Conservation (phyloP, 2,329 filamentous ascomycete genomes). For the Neonectria coccinea region DNA sequence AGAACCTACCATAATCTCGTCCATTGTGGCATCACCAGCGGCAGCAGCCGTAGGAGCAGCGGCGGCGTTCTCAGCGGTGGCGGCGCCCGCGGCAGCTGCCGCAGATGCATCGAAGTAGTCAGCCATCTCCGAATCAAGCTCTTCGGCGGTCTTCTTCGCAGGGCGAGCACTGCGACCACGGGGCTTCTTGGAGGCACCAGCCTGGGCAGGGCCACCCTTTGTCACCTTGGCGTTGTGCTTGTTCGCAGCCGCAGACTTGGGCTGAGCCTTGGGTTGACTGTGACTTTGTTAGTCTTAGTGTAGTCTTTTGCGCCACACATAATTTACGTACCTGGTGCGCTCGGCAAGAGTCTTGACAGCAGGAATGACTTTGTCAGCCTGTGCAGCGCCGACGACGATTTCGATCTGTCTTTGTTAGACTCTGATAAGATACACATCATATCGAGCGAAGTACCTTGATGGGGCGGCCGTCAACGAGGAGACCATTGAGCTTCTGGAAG, state of each 20-base stretch:
- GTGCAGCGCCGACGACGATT: conserved; percentile 84
- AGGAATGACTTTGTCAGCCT: conserved; percentile 74
- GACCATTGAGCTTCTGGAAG: conserved; percentile 84
- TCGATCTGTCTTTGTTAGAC: conserved; percentile 74
- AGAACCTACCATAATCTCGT: conserved; percentile 66
- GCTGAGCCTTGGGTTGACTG: conserved; percentile 62
- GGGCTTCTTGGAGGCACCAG: conserved; percentile 62
- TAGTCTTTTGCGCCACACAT: background rate
- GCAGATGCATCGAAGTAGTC: conserved; percentile 81
- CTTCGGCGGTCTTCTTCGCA: conserved; percentile 90
- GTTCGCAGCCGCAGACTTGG: conserved; percentile 82
- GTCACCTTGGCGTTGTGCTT: conserved; percentile 71
- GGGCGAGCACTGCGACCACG: conserved; percentile 69
- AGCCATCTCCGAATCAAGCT: conserved; percentile 97
- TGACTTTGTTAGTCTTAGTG: conserved; percentile 27
- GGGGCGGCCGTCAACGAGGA: conserved; percentile 88
- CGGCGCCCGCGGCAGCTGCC: conserved; percentile 52
- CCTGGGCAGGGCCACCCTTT: conserved; percentile 58
- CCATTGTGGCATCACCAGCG: conserved; percentile 72
- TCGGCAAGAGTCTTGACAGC: conserved; percentile 80
- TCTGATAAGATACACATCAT: background rate
- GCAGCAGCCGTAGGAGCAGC: conserved; percentile 60
- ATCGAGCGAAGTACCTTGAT: conserved; percentile 77
- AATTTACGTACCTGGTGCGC: conserved; percentile 69
- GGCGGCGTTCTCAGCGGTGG: conserved; percentile 59